phyloP scores from a whole-genome alignment of 495 filamentous ascomycete species.

The Neurospora sp. region DNA sequence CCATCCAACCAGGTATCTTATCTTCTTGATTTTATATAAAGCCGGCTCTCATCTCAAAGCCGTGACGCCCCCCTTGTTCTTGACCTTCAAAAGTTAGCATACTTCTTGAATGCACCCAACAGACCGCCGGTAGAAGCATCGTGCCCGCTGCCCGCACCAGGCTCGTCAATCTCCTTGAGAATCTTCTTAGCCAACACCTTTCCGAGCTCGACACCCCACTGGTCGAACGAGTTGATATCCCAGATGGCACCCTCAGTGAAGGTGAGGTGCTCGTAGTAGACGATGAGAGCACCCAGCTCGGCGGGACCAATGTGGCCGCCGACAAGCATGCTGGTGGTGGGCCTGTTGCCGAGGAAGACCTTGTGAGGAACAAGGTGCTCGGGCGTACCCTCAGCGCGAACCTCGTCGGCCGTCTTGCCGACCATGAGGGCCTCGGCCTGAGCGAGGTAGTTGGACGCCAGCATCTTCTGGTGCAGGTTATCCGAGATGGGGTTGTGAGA shows the following conservation, averaged over 20 bases:
- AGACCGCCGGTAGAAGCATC: conserved; percentile 82
- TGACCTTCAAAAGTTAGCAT: conserved; percentile 8
- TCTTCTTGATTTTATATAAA: background rate
- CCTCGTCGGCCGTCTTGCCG: conserved; percentile 84
- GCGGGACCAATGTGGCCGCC: conserved; percentile 83
- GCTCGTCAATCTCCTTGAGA: conserved; percentile 65
- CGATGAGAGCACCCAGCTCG: conserved; percentile 89
- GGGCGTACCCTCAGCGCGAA: conserved; percentile 74
- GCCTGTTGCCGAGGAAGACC: conserved; percentile 95
- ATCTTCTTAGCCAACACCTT: conserved; percentile 93
- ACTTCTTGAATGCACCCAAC: conserved; percentile 69
- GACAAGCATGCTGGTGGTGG: conserved; percentile 88
- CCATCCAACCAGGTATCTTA: background rate
- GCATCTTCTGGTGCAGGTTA: conserved; percentile 96
- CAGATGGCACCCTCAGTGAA: conserved; percentile 96
- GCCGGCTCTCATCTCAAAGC: background rate
- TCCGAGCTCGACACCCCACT: conserved; percentile 98
- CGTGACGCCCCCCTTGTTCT: background rate
- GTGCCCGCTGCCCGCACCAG: conserved; percentile 57
- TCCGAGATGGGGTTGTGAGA: conserved; percentile 90
- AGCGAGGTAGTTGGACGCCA: conserved; percentile 96
- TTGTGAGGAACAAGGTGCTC: conserved; percentile 90
- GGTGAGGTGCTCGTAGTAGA: conserved; percentile 96
- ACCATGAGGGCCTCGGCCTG: conserved; percentile 98
- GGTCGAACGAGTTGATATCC: conserved; percentile 99